Evolutionary conservation across 2,329 filamentous ascomycete species (phyloP).

Genomic region (Sarocladium oryzae): DNA sequence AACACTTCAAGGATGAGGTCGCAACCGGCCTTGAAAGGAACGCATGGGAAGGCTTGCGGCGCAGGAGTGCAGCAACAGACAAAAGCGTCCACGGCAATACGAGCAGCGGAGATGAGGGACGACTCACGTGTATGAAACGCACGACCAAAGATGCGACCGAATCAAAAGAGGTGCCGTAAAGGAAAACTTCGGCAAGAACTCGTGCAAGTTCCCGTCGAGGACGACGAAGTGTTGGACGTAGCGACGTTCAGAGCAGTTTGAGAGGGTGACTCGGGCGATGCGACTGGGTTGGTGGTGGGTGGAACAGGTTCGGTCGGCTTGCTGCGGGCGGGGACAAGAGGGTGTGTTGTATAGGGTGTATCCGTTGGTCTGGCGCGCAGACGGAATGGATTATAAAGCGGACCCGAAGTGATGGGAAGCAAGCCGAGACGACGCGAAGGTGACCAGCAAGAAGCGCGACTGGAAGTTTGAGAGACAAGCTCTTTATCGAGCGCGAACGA

Average conservation of each 20-base stretch:
- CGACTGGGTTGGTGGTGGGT: not conserved
- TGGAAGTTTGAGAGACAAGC: no score
- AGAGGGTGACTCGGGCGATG: not conserved
- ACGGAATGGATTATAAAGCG: slow-evolving; percentile 8
- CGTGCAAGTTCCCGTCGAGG: no score
- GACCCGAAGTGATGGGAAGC: slow-evolving; percentile 5
- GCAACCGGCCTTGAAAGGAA: not conserved
- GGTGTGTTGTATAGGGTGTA: slow-evolving; percentile 10
- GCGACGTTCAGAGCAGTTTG: not conserved
- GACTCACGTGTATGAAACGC: no score
- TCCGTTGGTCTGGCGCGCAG: not conserved
- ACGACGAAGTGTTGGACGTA: slow-evolving; percentile 1
- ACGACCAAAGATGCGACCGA: no score
- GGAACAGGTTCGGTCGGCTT: slow-evolving; percentile 5
- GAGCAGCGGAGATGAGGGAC: not conserved
- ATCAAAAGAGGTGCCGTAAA: no score
- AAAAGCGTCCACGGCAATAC: no score
- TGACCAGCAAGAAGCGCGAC: not conserved
- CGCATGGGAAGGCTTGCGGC: not conserved
- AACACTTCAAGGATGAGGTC: no score
- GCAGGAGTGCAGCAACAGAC: not conserved
- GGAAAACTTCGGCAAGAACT: no score
- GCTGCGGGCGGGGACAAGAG: not conserved
- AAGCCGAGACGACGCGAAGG: not conserved
- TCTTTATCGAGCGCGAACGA: no score